These are phyloP conservation scores for Xerocomellus dryophilus DNA, from an alignment of 768 basidiomycete species.

Conservation along the genomic window DNA sequence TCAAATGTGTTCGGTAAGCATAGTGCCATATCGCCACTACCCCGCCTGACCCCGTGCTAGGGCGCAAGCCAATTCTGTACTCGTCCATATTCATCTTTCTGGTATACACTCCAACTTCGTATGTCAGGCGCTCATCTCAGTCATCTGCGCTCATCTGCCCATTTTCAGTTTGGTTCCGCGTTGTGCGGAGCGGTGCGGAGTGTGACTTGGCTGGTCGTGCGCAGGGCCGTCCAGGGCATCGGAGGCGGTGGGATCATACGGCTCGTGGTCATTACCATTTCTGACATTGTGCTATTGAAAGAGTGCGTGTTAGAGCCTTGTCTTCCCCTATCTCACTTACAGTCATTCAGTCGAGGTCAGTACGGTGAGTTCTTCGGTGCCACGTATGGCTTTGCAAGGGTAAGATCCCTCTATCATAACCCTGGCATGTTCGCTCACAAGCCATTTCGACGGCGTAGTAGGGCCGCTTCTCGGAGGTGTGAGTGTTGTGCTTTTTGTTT, in stretches of 20 bases:
- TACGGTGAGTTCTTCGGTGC: constrained; percentile 72
- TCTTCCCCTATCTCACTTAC: constrained; percentile 16
- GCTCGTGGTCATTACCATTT: constrained; percentile 72
- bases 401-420: not conserved
- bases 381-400: constrained; percentile 72
- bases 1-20: constrained; percentile 51
- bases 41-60: constrained; percentile 26
- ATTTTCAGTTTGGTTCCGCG: constrained; percentile 64
- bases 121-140: too few relatives aligned
- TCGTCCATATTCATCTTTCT: constrained; percentile 64
- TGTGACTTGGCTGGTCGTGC: constrained; percentile 74
- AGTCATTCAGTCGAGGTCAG: constrained; percentile 59
- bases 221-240: constrained; percentile 78
- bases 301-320: constrained; percentile 46
- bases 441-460: constrained; percentile 45
- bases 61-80: constrained; percentile 71
- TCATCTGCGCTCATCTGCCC: not conserved
- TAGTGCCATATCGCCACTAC: too few relatives aligned
- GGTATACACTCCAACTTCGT: constrained; percentile 35
- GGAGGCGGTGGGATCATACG: constrained; percentile 81
- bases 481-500: constrained; percentile 27
- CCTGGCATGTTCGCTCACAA: not conserved
- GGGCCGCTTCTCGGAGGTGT: constrained; percentile 84
- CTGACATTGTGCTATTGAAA: constrained; percentile 78
- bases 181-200: constrained; percentile 78